Conservation (phyloP, 2,329 filamentous ascomycete species). For the Neophaeococcomyces mojaviensis region DNA sequence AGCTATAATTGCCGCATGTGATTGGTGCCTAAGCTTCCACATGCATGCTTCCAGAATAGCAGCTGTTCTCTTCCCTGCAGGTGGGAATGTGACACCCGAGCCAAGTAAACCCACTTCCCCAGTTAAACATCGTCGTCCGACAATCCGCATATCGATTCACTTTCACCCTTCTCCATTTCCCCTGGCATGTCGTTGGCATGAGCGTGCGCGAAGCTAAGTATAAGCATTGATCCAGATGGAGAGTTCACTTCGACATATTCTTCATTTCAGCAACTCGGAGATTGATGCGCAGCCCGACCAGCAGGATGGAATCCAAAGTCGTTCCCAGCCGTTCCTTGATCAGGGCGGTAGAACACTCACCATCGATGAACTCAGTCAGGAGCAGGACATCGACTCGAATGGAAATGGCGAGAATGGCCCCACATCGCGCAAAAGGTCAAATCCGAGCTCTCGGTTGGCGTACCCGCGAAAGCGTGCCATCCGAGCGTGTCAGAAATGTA, state of each 20-base stretch:
- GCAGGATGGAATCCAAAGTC: no score
- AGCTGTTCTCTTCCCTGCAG: no score
- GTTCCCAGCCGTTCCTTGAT: not conserved
- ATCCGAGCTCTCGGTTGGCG: conserved; percentile 10
- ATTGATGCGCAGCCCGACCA: conserved; percentile 10
- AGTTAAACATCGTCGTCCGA: conserved; percentile 3
- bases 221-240: conserved; percentile 12
- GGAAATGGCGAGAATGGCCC: not conserved
- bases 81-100: no score
- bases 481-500: conserved; percentile 28
- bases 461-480: conserved; percentile 30
- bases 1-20: no score
- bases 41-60: no score
- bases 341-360: not conserved
- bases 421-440: not conserved
- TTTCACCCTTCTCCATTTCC: conserved; percentile 7
- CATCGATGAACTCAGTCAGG: conserved; percentile 1
- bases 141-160: conserved; percentile 2
- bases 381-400: not conserved
- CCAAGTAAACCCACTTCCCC: conserved; percentile 6
- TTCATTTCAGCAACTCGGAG: conserved; percentile 14
- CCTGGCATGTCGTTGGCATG: conserved; percentile 11
- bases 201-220: not conserved
- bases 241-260: conserved; percentile 18
- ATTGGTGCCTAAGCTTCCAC: no score